phyloP scores from a whole-genome alignment of 768 basidiomycete genomes.

The Austroboletus eburneus region DNA sequence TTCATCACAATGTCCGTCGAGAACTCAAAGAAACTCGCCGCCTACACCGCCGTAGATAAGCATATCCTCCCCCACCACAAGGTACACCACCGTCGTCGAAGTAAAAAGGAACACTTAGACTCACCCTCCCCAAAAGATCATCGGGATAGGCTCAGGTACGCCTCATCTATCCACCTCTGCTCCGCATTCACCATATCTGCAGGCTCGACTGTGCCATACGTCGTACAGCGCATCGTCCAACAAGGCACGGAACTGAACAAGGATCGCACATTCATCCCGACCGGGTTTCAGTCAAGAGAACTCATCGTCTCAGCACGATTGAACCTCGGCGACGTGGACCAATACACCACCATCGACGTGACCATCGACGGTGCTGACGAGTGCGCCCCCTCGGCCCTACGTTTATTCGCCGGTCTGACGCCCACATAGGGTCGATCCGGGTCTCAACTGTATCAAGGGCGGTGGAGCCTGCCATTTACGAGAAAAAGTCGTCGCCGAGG shows the following conservation, averaged over 20 bases:
- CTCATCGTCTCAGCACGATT: constrained; percentile 81
- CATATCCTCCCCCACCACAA: constrained; percentile 81
- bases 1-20: constrained; percentile 50
- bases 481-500: constrained; percentile 97
- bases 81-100: too few species aligned
- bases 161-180: too few species aligned
- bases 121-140: constrained; percentile 45
- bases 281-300: constrained; percentile 95
- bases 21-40: constrained; percentile 83
- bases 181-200: not conserved
- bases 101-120: too few species aligned
- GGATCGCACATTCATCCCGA: constrained; percentile 84
- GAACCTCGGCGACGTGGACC: constrained; percentile 82
- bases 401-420: not conserved
- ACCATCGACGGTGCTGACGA: constrained; percentile 98
- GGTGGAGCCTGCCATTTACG: constrained; percentile 95
- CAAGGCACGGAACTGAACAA: constrained; percentile 77
- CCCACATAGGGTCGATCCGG: constrained; percentile 66
- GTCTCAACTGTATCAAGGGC: constrained; percentile 93
- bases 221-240: constrained; percentile 88
- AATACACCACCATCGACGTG: constrained; percentile 88
- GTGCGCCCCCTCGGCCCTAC: constrained; percentile 40
- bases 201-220: constrained; percentile 95
- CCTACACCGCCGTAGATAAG: constrained; percentile 90
- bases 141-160: constrained; percentile 88